Conservation (phyloP, 768 basidiomycete species). For the Hortiboletus flavorubellus region DNA sequence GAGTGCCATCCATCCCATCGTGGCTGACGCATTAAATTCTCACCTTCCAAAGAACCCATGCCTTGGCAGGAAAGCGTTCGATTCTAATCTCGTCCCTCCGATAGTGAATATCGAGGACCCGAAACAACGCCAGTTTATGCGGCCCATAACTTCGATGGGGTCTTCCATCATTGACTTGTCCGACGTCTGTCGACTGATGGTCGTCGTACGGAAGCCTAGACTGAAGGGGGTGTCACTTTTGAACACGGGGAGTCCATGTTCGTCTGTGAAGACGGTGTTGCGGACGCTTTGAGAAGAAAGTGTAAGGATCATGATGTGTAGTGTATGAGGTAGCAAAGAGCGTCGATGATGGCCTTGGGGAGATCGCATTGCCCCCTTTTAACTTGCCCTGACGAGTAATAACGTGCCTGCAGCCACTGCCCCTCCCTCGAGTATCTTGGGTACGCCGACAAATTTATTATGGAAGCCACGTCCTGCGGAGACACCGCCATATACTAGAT, state of each 20-base stretch:
- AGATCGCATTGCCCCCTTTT: neutral
- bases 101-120: conserved; percentile 30
- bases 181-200: conserved; percentile 14
- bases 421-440: no score
- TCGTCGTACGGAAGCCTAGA: conserved; percentile 15
- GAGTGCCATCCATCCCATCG: neutral
- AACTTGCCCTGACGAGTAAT: neutral
- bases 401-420: no score
- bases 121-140: conserved; percentile 33
- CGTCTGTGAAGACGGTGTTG: conserved; percentile 29
- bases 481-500: neutral
- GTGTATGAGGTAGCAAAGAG: neutral
- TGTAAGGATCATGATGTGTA: conserved; percentile 20
- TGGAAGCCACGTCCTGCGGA: neutral
- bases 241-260: conserved; percentile 23
- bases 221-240: conserved; percentile 26
- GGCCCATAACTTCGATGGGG: conserved; percentile 27
- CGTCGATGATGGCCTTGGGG: neutral
- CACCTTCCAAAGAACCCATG: conserved; percentile 19
- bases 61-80: conserved; percentile 22
- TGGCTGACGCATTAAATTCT: neutral
- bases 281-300: conserved; percentile 26
- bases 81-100: conserved; percentile 23
- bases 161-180: conserved; percentile 7
- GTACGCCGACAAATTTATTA: neutral